Conservation (phyloP, 1,284 basidiomycete species). For the Apiotrichum domesticum region DNA sequence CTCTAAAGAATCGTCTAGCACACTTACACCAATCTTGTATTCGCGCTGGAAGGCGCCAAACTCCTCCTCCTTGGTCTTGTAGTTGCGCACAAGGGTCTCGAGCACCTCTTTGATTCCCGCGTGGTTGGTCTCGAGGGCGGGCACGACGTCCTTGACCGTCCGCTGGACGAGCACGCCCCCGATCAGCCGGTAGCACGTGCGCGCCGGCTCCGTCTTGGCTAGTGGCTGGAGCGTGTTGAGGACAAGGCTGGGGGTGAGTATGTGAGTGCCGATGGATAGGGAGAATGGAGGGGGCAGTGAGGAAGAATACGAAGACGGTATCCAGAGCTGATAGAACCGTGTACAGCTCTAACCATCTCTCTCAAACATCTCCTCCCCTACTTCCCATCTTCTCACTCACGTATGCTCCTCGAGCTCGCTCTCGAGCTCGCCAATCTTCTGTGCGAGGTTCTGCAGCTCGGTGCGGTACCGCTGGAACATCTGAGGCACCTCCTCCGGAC, state of each 20-base stretch:
- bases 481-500: slow-evolving; percentile 35
- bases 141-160: slow-evolving; percentile 91
- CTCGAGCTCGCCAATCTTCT: slow-evolving; percentile 90
- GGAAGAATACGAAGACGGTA: too few relatives aligned
- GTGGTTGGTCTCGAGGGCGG: slow-evolving; percentile 75
- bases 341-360: too few relatives aligned
- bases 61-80: slow-evolving; percentile 79
- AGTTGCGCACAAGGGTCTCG: slow-evolving; percentile 68
- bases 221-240: slow-evolving; percentile 69
- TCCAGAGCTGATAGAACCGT: too few relatives aligned
- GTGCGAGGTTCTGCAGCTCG: slow-evolving; percentile 75
- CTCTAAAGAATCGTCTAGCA: too few relatives aligned
- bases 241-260: slow-evolving; percentile 61
- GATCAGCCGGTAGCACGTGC: slow-evolving; percentile 94
- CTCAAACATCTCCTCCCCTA: not conserved
- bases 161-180: slow-evolving; percentile 94
- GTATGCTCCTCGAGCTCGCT: slow-evolving; percentile 83
- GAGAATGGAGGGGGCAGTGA: too few relatives aligned
- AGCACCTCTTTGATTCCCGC: slow-evolving; percentile 81
- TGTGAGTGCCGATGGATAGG: too few relatives aligned
- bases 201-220: slow-evolving; percentile 70
- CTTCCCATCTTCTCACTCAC: slow-evolving; percentile 35
- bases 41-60: slow-evolving; percentile 76
- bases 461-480: slow-evolving; percentile 58
- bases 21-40: slow-evolving; percentile 61